Base-by-base conservation (phyloP, 2,329 filamentous ascomycete genomes). In the Phoma herbarum region DNA sequence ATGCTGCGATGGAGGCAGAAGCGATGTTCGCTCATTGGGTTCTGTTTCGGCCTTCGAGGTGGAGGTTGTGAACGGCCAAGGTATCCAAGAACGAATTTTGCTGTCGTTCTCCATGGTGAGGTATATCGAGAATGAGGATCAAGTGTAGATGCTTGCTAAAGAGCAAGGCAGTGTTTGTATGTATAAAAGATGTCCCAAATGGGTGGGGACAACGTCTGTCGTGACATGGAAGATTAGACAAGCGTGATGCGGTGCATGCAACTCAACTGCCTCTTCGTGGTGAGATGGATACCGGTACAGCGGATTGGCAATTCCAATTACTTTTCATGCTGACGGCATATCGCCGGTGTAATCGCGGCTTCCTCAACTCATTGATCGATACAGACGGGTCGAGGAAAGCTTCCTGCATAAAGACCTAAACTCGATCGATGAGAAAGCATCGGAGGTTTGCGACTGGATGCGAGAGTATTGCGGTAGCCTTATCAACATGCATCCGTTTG, bases 1-100 rank as follows among this genome's bases (percentile, higher is more conserved):
- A 29, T 76, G 71, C 14, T 64, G 59, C n/a, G 73, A 70, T 44
- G 78, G 77, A 4, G 78, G 76, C 6, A 84, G 71, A 14, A 84
- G 76, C 20, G 75, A 71, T 10, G 80, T 79, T 4, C 68, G 75
- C 61, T 84, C 82, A 53, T 78, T 65, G 8, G 80, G 75, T 18
- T 66, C 60, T n/a, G 64, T 25, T 33, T 62, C 57, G 8, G 63
- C 47, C 23, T 71, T 61, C 4, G 65, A 66, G 16, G n/a, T 50
- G 4, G 41, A 54, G 26, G 67, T 69, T 46, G 57, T 64, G 51
- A 76, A 60, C 23, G 75, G 64, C 16, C 37, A 62, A 14, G 74
- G 68, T 26, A 76, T 35, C 74, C 75, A 77, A 22, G 73, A 70
- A 22, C 62, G 57, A 42, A 45, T 61, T 39, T 50, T 61, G 43